Conservation (phyloP, 495 filamentous ascomycete species). For the Copromyces sp. region DNA sequence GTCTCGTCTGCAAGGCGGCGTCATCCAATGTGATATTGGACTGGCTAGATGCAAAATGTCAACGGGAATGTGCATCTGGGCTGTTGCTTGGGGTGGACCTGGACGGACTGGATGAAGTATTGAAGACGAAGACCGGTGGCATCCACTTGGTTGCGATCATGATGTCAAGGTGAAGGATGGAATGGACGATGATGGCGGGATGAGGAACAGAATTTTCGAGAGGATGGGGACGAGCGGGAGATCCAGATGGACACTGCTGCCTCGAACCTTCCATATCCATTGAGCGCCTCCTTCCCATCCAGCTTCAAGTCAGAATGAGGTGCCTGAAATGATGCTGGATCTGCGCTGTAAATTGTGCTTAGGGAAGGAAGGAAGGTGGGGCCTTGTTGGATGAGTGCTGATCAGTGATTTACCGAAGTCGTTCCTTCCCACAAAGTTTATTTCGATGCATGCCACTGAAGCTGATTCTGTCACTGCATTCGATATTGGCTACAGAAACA, state of each 20-base stretch:
- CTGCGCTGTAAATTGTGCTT: not conserved
- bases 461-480: not conserved
- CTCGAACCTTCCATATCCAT: not conserved
- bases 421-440: not conserved
- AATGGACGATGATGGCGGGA: not conserved
- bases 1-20: not conserved
- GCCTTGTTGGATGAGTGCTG: not conserved
- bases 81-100: not conserved
- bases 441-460: not conserved
- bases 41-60: not conserved
- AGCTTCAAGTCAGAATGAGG: not conserved
- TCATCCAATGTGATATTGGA: not conserved
- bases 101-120: not conserved
- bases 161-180: not conserved
- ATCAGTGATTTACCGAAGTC: not conserved
- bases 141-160: not conserved
- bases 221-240: not conserved
- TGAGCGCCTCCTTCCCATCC: not conserved
- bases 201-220: not conserved
- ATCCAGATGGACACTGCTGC: not conserved
- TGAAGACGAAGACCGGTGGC: not conserved
- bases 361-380: not conserved
- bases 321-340: not conserved
- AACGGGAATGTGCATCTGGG: not conserved
- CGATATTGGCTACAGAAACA: not conserved